These are phyloP conservation scores for Candida sithepensis DNA, from an alignment of 805 yeast species.

Conservation along the genomic window DNA sequence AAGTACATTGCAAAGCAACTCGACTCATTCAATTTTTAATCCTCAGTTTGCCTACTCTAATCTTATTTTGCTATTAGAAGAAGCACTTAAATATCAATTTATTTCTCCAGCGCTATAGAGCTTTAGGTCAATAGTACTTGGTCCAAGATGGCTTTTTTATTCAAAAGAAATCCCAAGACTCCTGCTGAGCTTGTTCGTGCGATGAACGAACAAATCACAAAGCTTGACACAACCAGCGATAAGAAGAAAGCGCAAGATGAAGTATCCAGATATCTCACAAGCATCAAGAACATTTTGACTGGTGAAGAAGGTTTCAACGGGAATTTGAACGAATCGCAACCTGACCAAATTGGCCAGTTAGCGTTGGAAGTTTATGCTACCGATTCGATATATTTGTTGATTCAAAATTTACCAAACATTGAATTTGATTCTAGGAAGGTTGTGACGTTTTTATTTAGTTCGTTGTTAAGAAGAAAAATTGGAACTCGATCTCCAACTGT, in stretches of 20 bases:
- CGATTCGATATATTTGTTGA: constrained; percentile 62
- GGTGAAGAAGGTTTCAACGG: constrained; percentile 52
- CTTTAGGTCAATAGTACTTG: neutral
- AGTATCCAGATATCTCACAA: constrained; percentile 58
- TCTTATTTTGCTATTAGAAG: neutral
- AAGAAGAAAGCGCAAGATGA: constrained; percentile 63
- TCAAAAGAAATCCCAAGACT: constrained; percentile 86
- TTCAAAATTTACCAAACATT: constrained; percentile 56
- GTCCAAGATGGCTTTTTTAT: constrained; percentile 75
- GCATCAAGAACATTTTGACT: constrained; percentile 55
- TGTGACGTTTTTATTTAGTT: constrained; percentile 66
- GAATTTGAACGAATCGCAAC: constrained; percentile 34
- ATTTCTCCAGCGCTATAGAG: neutral
- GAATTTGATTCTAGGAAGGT: constrained; percentile 92
- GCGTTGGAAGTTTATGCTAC: constrained; percentile 76
- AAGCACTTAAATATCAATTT: neutral
- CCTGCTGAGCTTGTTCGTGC: constrained; percentile 80
- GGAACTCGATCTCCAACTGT: constrained; percentile 82
- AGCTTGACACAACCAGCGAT: constrained; percentile 47
- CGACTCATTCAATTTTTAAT: neutral
- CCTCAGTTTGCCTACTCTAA: neutral
- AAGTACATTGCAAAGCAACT: neutral
- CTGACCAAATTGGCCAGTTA: constrained; percentile 70
- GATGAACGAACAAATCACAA: constrained; percentile 67
- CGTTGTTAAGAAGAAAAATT: constrained; percentile 72